Conservation (phyloP, 2,329 filamentous ascomycete species). For the Talaromyces verruculosus region DNA sequence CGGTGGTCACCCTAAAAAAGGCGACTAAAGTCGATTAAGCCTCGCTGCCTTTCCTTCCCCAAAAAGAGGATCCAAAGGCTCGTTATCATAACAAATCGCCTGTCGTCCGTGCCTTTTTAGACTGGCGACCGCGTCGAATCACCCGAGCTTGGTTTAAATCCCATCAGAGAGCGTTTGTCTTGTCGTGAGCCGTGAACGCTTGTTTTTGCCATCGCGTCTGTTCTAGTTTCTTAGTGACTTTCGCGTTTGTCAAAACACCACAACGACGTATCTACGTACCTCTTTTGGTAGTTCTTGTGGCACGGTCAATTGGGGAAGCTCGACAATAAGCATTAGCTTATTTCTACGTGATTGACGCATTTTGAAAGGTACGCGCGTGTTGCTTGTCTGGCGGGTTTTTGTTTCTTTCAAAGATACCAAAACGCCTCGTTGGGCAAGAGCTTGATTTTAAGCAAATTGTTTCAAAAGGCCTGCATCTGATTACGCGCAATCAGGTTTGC, state of each 20-base stretch:
- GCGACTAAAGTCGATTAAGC: slow-evolving; percentile 43
- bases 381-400: slow-evolving; percentile 8
- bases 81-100: slow-evolving; percentile 22
- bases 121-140: slow-evolving; percentile 22
- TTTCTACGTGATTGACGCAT: slow-evolving; percentile 23
- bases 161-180: slow-evolving; percentile 18
- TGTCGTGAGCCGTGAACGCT: slow-evolving; percentile 14
- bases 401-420: slow-evolving; percentile 6
- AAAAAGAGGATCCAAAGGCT: slow-evolving; percentile 18
- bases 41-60: slow-evolving; percentile 30
- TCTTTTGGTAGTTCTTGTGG: slow-evolving; percentile 10
- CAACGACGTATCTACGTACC: slow-evolving; percentile 18
- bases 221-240: slow-evolving; percentile 21
- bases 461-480: slow-evolving; percentile 67
- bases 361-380: slow-evolving; percentile 32
- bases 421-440: slow-evolving; percentile 21
- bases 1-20: slow-evolving; percentile 32
- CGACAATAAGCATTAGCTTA: slow-evolving; percentile 24
- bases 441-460: slow-evolving; percentile 33
- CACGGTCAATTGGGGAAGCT: slow-evolving; percentile 28
- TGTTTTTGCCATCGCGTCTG: slow-evolving; percentile 22
- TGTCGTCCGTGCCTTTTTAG: slow-evolving; percentile 24
- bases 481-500: slow-evolving; percentile 87
- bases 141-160: slow-evolving; percentile 21
- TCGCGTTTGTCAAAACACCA: slow-evolving; percentile 21